Evolutionary conservation across 2,329 filamentous ascomycete species (phyloP).

Genomic region (Lithohypha guttulata): DNA sequence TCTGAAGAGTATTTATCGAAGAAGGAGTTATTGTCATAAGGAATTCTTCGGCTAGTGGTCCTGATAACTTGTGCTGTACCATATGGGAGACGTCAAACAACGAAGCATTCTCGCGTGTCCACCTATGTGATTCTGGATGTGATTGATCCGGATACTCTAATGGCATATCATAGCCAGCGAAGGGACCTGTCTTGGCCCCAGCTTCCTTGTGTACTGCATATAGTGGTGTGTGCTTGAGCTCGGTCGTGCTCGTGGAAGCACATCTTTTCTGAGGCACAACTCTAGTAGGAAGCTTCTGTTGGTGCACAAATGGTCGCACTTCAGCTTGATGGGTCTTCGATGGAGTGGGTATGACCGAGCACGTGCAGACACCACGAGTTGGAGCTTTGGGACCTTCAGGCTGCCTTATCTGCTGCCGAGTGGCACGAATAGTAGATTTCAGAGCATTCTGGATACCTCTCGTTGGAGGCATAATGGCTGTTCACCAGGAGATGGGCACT

Average conservation of each 20-base stretch:
- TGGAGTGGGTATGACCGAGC: neutral
- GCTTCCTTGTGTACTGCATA: conserved; percentile 67
- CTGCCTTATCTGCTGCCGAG: conserved; percentile 1
- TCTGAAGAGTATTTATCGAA: conserved; percentile 51
- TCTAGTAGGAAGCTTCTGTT: neutral
- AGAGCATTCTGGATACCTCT: neutral
- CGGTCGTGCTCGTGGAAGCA: conserved; percentile 8
- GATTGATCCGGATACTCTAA: conserved; percentile 72
- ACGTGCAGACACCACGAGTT: conserved; percentile 4
- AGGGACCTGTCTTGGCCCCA: conserved; percentile 92
- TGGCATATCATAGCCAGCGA: conserved; percentile 86
- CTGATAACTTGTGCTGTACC: conserved; percentile 76
- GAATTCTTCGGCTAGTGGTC: conserved; percentile 68
- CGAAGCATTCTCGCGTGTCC: conserved; percentile 77
- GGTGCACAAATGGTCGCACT: neutral
- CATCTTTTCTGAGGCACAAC: neutral
- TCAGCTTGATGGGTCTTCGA: neutral
- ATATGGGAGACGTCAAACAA: conserved; percentile 96
- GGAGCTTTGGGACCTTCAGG: neutral
- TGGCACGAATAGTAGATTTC: neutral
- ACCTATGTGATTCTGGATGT: conserved; percentile 75
- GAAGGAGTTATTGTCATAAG: conserved; percentile 77
- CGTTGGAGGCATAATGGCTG: conserved; percentile 1
- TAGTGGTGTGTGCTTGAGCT: conserved; percentile 50
- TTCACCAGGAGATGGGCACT: neutral